These are phyloP conservation scores for Tulasnella sp. DNA, from an alignment of 768 basidiomycete species.

Conservation along the genomic window DNA sequence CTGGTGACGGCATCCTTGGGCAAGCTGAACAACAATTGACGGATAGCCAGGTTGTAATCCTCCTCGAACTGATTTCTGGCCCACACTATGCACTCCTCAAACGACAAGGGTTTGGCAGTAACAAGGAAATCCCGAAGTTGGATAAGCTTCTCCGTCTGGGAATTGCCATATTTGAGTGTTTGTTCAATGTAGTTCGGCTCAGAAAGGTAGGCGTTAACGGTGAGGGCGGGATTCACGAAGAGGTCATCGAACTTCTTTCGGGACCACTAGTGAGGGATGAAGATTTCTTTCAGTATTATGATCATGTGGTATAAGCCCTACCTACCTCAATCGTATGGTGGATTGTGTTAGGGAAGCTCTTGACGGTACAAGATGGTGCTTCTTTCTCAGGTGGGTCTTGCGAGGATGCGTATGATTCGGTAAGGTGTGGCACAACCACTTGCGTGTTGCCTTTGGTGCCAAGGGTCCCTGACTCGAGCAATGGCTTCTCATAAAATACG, in stretches of 20 bases:
- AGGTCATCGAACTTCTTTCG: conserved; percentile 82
- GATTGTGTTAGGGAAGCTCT: conserved; percentile 97
- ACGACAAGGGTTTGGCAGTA: conserved; percentile 82
- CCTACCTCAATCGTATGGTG: conserved; percentile 91
- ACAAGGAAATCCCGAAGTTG: conserved; percentile 85
- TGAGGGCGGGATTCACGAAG: conserved; percentile 87
- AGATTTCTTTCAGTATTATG: not conserved
- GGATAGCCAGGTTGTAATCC: conserved; percentile 85
- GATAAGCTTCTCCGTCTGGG: conserved; percentile 77
- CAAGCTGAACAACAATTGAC: conserved; percentile 82
- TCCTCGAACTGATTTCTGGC: conserved; percentile 90
- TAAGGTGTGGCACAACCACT: conserved; percentile 84
- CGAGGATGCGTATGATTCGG: conserved; percentile 93
- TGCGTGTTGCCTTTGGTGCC: conserved; percentile 98
- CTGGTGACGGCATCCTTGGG: conserved; percentile 89
- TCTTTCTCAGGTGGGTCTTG: conserved; percentile 99
- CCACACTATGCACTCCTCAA: conserved; percentile 97
- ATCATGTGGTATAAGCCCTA: not conserved
- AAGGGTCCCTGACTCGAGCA: conserved; percentile 93
- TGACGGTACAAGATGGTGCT: conserved; percentile 91
- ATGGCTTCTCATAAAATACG: conserved; percentile 88
- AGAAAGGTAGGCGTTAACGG: conserved; percentile 91
- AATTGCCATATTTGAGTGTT: conserved; percentile 79
- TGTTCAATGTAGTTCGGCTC: conserved; percentile 92
- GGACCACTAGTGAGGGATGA: conserved; percentile 57